phyloP scores from a whole-genome alignment of 495 filamentous ascomycete genomes.

The Halenospora varia region DNA sequence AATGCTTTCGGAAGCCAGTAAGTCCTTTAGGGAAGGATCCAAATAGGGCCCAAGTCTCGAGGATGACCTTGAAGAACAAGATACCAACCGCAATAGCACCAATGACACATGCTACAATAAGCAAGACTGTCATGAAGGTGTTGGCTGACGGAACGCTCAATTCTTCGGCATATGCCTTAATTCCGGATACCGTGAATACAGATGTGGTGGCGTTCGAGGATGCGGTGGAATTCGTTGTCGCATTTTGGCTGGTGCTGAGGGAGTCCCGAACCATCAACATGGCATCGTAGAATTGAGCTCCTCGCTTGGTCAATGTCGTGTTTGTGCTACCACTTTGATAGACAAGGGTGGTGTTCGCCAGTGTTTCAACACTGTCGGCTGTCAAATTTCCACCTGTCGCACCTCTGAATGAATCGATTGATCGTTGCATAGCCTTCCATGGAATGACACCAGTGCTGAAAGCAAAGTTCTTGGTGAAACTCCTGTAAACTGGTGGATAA shows the following conservation, averaged over 20 bases:
- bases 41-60: constrained; percentile 89
- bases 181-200: constrained; percentile 39
- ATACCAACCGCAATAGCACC: constrained; percentile 83
- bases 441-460: constrained; percentile 85
- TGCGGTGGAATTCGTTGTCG: constrained; percentile 31
- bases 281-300: constrained; percentile 43
- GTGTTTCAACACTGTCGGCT: constrained; percentile 66
- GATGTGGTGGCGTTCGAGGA: constrained; percentile 26
- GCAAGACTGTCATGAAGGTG: constrained; percentile 92
- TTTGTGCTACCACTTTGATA: constrained; percentile 48
- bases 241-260: constrained; percentile 22
- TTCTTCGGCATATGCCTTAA: constrained; percentile 72
- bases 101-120: constrained; percentile 84
- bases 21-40: constrained; percentile 81
- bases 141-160: constrained; percentile 81
- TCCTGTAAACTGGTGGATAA: constrained; percentile 81
- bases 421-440: constrained; percentile 73
- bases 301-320: constrained; percentile 44
- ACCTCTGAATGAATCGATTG: constrained; percentile 81
- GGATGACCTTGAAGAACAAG: constrained; percentile 83
- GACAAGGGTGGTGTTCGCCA: constrained; percentile 69
- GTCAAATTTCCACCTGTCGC: constrained; percentile 85
- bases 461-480: constrained; percentile 87
- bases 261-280: constrained; percentile 48
- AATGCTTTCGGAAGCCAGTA: constrained; percentile 84